Percentiles rank a stretch among this genome's conserved stretches.
Conservation (phyloP, 768 basidiomycete species). For the Baorangia bicolor region DNA sequence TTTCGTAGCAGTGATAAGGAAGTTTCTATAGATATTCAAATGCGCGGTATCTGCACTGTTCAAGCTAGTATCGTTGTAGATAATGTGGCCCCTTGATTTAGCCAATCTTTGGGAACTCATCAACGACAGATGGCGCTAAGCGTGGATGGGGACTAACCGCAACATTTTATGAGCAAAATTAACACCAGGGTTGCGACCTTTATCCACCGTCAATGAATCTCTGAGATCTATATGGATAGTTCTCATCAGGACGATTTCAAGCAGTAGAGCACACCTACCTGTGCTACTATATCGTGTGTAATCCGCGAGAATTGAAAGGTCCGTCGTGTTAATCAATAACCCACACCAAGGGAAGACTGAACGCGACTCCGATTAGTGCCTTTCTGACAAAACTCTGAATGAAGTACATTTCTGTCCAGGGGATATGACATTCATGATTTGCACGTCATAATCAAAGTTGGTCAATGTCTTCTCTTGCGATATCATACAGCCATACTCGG, state of each 20-base stretch:
- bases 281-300: slow-evolving; percentile 64
- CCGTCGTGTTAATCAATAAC: slow-evolving; percentile 67
- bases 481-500: slow-evolving; percentile 92
- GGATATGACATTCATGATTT: slow-evolving; percentile 53
- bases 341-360: slow-evolving; percentile 97
- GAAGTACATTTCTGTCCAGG: slow-evolving; percentile 43
- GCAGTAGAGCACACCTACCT: slow-evolving; percentile 42
- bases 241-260: not conserved
- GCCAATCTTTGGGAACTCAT: slow-evolving; percentile 51
- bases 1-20: slow-evolving; percentile 80
- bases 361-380: not conserved
- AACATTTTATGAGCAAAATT: slow-evolving; percentile 73
- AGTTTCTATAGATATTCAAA: slow-evolving; percentile 85
- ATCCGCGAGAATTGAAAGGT: slow-evolving; percentile 78
- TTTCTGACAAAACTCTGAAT: not conserved
- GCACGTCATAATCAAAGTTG: slow-evolving; percentile 70
- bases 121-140: not conserved
- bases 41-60: slow-evolving; percentile 64
- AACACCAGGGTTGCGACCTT: slow-evolving; percentile 60
- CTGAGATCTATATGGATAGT: slow-evolving; percentile 47
- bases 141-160: slow-evolving; percentile 46
- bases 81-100: slow-evolving; percentile 71
- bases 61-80: slow-evolving; percentile 73
- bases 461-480: slow-evolving; percentile 85
- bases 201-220: slow-evolving; percentile 70